phyloP scores from a whole-genome alignment of 345 rosid genomes.

The Populus pruinosa region DNA sequence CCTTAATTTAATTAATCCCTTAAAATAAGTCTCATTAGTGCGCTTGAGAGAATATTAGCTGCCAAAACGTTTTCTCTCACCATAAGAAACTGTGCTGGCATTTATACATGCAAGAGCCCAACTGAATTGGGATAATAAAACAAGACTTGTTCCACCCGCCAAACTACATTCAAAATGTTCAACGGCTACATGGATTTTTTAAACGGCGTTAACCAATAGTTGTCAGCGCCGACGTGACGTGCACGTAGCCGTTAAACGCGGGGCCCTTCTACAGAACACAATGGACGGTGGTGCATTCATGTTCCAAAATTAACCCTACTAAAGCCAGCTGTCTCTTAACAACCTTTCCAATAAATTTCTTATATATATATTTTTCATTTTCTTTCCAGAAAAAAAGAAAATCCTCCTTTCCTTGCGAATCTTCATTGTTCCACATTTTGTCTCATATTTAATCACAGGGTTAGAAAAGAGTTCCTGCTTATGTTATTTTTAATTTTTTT shows the following conservation, averaged over 20 bases:
- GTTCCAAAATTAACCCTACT: constrained; percentile 22
- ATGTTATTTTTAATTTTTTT: too few species aligned
- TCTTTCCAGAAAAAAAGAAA: background rate
- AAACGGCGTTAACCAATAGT: constrained; percentile 18
- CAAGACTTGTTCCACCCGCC: background rate
- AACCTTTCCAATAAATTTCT: background rate
- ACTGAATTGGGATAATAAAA: background rate
- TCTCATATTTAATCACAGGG: background rate
- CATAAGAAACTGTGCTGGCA: background rate
- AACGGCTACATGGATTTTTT: background rate
- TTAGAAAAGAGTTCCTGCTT: too few species aligned
- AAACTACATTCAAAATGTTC: background rate
- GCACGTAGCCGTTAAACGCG: constrained; percentile 41
- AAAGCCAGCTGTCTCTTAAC: constrained; percentile 39
- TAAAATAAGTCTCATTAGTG: too few species aligned
- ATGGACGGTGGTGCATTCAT: constrained; percentile 60
- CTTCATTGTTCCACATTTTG: background rate
- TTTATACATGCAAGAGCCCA: background rate
- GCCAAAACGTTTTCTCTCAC: background rate
- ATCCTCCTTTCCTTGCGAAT: background rate
- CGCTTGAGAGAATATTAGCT: too few species aligned
- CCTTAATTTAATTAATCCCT: too few species aligned
- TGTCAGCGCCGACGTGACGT: constrained; percentile 14
- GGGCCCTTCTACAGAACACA: constrained; percentile 49
- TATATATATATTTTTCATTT: background rate